phyloP scores from a whole-genome alignment of 148 eudicot genomes.

The Spergularia bocconei region DNA sequence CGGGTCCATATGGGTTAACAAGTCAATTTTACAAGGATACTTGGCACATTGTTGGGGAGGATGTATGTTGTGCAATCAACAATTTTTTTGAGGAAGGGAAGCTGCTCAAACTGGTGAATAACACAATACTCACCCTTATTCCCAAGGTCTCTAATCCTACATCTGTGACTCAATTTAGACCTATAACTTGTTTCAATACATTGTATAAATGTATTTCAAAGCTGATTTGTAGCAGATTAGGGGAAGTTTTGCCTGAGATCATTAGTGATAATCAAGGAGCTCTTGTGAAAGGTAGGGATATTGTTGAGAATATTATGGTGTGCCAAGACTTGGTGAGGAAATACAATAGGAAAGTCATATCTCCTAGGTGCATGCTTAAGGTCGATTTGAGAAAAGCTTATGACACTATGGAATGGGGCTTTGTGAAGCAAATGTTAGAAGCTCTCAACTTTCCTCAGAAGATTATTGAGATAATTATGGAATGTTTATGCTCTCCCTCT shows the following conservation, averaged over 20 bases:
- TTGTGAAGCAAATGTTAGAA: background rate
- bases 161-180: background rate
- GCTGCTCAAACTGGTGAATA: too few species aligned
- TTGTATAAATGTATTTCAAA: background rate
- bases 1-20: too few species aligned
- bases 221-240: background rate
- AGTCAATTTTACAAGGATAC: too few species aligned
- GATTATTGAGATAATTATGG: background rate
- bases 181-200: background rate
- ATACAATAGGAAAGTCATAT: background rate
- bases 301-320: background rate
- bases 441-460: too few species aligned
- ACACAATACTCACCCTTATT: too few species aligned
- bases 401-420: background rate
- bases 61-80: too few species aligned
- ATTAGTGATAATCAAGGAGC: background rate
- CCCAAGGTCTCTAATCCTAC: too few species aligned
- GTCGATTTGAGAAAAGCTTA: background rate
- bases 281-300: background rate
- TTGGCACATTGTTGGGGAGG: too few species aligned
- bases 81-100: too few species aligned
- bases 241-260: background rate
- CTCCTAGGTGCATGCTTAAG: background rate
- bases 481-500: background rate
- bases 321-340: background rate